phyloP scores from a whole-genome alignment of 345 rosid species.

The Euclidium syriacum region DNA sequence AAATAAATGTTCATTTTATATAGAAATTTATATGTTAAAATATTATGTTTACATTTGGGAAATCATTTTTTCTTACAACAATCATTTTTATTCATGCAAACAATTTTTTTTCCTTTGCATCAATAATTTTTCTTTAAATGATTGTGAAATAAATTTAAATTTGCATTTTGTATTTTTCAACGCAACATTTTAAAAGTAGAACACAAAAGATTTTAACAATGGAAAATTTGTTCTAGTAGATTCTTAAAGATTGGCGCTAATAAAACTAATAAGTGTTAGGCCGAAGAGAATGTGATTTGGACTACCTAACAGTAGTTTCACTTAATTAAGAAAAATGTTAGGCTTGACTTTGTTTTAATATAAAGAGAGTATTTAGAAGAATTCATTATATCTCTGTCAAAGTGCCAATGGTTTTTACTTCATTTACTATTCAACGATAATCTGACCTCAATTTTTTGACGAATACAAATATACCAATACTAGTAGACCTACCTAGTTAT shows the following conservation, averaged over 20 bases:
- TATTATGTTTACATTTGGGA: not conserved
- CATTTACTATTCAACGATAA: conserved; percentile 2
- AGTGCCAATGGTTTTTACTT: not conserved
- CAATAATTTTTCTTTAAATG: not conserved
- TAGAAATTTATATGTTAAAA: not conserved
- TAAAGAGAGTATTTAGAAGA: conserved; percentile 12
- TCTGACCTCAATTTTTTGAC: conserved; percentile 6
- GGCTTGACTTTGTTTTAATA: conserved; percentile 21
- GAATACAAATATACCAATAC: conserved; percentile 8
- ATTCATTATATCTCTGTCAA: conserved; percentile 14
- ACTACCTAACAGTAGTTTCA: conserved; percentile 29
- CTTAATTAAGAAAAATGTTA: conserved; percentile 29
- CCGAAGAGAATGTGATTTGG: conserved; percentile 19
- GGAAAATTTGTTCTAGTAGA: not conserved
- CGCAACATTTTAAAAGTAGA: not conserved
- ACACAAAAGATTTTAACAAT: not conserved
- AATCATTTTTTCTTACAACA: not conserved
- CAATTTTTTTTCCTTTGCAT: not conserved
- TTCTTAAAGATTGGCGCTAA: not conserved
- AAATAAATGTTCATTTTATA: not conserved
- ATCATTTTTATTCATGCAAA: not conserved
- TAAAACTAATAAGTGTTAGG: conserved; percentile 21
- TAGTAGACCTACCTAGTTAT: not conserved
- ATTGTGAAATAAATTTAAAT: not conserved
- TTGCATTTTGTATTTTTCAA: not conserved